A percentile compares a stretch with the other conserved stretches of the same genome.
Conservation (phyloP, 768 basidiomycete genomes). For the Rhodosporidiobolus odoratus region DNA sequence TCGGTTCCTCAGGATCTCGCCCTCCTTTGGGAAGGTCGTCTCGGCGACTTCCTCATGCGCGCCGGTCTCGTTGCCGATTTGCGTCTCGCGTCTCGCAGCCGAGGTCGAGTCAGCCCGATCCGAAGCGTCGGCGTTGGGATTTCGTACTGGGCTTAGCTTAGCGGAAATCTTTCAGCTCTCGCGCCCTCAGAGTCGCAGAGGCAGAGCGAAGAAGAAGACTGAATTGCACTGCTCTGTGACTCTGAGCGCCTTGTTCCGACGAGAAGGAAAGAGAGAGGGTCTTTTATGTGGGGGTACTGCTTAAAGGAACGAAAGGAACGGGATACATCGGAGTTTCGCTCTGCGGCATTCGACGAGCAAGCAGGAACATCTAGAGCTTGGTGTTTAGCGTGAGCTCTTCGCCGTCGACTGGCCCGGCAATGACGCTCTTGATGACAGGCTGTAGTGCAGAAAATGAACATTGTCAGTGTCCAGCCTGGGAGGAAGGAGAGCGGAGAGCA, state of each 20-base stretch:
- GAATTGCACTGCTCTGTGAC: background rate
- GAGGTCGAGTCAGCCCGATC: conserved; percentile 26
- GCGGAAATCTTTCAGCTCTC: background rate
- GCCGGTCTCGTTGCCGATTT: conserved; percentile 88
- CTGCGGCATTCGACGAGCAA: background rate
- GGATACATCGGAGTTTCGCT: too few relatives aligned
- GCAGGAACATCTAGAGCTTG: background rate
- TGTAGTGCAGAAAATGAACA: too few relatives aligned
- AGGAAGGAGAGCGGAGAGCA: too few relatives aligned
- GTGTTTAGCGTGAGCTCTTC: background rate
- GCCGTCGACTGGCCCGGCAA: conserved; percentile 7
- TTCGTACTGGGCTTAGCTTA: conserved; percentile 28
- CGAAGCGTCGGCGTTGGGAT: conserved; percentile 28
- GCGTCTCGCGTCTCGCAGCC: conserved; percentile 18
- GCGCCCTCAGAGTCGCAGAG: too few relatives aligned
- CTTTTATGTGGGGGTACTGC: too few relatives aligned
- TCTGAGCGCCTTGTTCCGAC: too few relatives aligned
- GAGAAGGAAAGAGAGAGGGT: too few relatives aligned
- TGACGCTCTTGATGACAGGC: conserved; percentile 64
- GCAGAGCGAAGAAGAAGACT: background rate
- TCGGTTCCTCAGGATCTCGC: conserved; percentile 63
- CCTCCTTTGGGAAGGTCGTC: conserved; percentile 86
- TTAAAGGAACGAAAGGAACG: too few relatives aligned
- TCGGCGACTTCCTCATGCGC: conserved; percentile 82
- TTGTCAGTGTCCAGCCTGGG: too few relatives aligned